Conservation (phyloP, 2,329 filamentous ascomycete genomes). For the Colletotrichum tanaceti region DNA sequence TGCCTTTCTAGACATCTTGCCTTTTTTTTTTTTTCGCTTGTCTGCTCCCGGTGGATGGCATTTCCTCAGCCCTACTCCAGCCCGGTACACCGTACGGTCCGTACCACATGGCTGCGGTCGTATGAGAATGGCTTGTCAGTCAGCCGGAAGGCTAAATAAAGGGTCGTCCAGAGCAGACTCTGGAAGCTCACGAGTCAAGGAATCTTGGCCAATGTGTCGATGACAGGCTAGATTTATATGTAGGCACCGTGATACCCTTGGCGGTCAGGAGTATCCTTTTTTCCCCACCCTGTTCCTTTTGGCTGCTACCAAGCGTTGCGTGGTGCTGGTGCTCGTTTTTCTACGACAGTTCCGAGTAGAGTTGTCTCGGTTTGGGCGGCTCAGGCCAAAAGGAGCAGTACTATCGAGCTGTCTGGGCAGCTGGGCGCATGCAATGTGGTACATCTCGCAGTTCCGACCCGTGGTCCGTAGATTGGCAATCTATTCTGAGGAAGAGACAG, state of each 20-base stretch:
- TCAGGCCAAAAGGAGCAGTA: background rate
- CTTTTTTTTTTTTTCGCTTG: background rate
- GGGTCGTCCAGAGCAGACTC: constrained; percentile 15
- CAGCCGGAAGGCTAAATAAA: constrained; percentile 18
- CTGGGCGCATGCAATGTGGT: constrained; percentile 9
- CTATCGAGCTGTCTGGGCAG: constrained; percentile 5
- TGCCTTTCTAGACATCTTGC: constrained; percentile 11
- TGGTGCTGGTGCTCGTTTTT: background rate
- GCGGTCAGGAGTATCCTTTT: background rate
- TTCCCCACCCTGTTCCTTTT: background rate
- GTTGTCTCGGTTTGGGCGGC: constrained; percentile 5
- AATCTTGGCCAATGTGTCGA: constrained; percentile 3
- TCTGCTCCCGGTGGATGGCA: constrained; percentile 8
- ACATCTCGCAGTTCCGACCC: constrained; percentile 11
- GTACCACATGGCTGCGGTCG: constrained; percentile 20
- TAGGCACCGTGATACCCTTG: constrained; percentile 4
- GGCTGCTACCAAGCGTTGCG: background rate
- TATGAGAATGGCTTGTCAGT: constrained; percentile 1
- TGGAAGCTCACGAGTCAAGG: background rate
- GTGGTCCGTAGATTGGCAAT: constrained; percentile 24
- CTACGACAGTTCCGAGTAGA: constrained; percentile 4
- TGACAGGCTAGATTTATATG: background rate
- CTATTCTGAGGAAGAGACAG: constrained; percentile 21
- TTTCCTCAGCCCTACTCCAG: constrained; percentile 14
- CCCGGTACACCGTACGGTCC: background rate